Conservation (phyloP, 805 yeast species). For the Lipomyces starkeyi region DNA sequence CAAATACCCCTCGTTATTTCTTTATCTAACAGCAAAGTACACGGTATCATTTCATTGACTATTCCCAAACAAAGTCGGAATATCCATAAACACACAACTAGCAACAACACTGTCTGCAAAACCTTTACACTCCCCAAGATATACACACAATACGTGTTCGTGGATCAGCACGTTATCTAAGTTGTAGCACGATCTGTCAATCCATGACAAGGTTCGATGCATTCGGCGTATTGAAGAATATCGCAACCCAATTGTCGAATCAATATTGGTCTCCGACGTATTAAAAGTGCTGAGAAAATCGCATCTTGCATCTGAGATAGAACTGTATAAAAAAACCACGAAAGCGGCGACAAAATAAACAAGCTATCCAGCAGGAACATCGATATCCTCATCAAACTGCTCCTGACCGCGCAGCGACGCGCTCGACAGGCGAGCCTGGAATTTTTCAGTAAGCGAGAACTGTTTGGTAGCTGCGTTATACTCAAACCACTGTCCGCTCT, state of each 20-base stretch:
- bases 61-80: background rate
- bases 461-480: constrained; percentile 14
- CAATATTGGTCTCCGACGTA: background rate
- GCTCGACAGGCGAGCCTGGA: constrained; percentile 2
- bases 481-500: constrained; percentile 16
- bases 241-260: background rate
- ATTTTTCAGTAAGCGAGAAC: constrained; percentile 5
- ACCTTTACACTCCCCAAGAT: background rate
- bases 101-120: background rate
- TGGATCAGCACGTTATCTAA: background rate
- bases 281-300: background rate
- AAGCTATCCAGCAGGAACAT: background rate
- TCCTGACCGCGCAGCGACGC: background rate
- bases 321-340: background rate
- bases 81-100: background rate
- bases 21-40: background rate
- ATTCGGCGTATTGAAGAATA: background rate
- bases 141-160: background rate
- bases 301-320: background rate
- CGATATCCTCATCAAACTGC: constrained; percentile 1
- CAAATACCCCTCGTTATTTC: background rate
- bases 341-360: background rate
- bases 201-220: background rate
- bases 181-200: background rate
- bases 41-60: background rate